phyloP scores from a whole-genome alignment of 441 rosid species.

The Flueggea neowawraea region DNA sequence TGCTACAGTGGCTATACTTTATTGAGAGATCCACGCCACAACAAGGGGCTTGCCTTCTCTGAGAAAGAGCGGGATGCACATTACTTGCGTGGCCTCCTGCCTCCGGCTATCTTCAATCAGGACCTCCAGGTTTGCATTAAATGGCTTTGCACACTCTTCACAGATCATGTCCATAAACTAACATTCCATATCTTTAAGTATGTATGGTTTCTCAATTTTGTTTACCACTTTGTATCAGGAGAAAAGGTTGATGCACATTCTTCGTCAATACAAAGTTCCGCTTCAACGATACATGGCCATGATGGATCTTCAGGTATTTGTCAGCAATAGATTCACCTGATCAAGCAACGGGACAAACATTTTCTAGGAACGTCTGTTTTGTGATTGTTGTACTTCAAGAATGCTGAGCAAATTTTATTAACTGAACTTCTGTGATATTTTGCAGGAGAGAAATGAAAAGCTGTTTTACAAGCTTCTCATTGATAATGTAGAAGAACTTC shows the following conservation, averaged over 20 bases:
- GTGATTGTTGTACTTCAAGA: no score
- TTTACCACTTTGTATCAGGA: conserved; percentile 41
- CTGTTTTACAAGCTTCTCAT: conserved; percentile 90
- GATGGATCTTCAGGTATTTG: conserved; percentile 89
- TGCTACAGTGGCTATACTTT: conserved; percentile 71
- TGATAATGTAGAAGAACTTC: conserved; percentile 92
- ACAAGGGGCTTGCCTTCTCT: conserved; percentile 89
- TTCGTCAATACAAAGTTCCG: conserved; percentile 87
- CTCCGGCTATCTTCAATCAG: conserved; percentile 69
- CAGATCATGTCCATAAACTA: background rate
- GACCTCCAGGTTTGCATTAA: conserved; percentile 63
- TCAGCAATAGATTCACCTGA: conserved; percentile 2
- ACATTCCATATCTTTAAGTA: no score
- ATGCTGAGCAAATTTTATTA: no score
- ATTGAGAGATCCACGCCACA: conserved; percentile 89
- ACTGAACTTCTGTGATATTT: background rate
- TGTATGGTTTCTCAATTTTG: background rate
- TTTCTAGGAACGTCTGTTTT: no score
- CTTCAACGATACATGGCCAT: conserved; percentile 85
- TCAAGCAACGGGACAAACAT: background rate
- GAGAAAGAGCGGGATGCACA: conserved; percentile 92
- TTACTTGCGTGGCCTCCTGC: conserved; percentile 91
- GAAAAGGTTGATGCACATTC: conserved; percentile 74
- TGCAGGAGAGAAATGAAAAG: conserved; percentile 92
- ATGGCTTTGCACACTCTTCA: background rate